Evolutionary conservation across 306 rosid species (phyloP).

Genomic region (Trifolium repens): DNA sequence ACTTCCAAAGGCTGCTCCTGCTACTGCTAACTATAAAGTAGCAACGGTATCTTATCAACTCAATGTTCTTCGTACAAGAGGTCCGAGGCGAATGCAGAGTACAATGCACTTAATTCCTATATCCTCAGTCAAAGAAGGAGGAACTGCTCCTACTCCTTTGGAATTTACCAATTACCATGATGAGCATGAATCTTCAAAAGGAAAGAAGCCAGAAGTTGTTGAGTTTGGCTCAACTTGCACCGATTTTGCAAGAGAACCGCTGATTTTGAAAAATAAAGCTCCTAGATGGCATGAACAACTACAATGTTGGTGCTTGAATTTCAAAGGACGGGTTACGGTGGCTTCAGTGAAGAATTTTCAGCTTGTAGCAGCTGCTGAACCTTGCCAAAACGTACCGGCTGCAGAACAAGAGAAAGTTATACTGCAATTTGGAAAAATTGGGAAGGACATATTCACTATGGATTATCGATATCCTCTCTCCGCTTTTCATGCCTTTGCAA

Average conservation of each 20-base stretch:
- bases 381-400: conserved; percentile 59
- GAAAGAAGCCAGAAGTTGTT: conserved; percentile 51
- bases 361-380: conserved; percentile 82
- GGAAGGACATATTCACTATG: conserved; percentile 96
- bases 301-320: conserved; percentile 97
- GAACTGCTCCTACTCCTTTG: conserved; percentile 80
- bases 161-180: conserved; percentile 51
- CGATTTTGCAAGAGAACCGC: conserved; percentile 47
- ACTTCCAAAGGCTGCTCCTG: conserved; percentile 58
- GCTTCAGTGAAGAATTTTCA: conserved; percentile 97
- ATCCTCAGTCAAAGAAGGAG: conserved; percentile 79
- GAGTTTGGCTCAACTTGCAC: conserved; percentile 47
- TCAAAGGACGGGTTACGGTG: conserved; percentile 92
- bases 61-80: conserved; percentile 91
- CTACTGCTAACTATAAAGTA: conserved; percentile 54
- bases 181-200: conserved; percentile 48
- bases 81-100: conserved; percentile 92
- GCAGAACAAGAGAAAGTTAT: conserved; percentile 87
- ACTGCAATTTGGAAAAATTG: conserved; percentile 91
- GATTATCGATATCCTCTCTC: conserved; percentile 95
- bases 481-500: conserved; percentile 95
- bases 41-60: conserved; percentile 79
- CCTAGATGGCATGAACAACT: conserved; percentile 98
- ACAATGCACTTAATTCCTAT: conserved; percentile 76
- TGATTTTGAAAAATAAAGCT: conserved; percentile 78